Conservation (phyloP, 768 basidiomycete species). For the Termitomyces sp. region DNA sequence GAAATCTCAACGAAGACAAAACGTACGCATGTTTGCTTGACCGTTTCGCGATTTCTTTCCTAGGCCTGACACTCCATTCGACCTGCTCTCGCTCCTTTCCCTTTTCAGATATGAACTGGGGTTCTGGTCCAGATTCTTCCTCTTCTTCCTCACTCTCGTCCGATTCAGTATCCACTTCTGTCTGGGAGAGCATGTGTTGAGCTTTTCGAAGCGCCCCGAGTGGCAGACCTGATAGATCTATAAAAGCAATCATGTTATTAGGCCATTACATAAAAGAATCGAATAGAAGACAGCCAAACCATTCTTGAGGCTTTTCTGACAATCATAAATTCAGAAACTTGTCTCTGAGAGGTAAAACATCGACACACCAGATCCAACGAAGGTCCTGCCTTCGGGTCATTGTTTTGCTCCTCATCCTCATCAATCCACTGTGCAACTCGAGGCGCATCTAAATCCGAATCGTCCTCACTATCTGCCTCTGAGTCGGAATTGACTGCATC, state of each 20-base stretch:
- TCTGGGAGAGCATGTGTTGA: constrained; percentile 51
- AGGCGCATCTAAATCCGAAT: constrained; percentile 50
- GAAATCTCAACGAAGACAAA: not conserved
- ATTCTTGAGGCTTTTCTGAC: constrained; percentile 11
- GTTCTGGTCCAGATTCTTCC: constrained; percentile 9
- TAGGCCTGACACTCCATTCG: constrained; percentile 41
- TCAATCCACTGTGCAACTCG: constrained; percentile 64
- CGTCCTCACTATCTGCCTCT: constrained; percentile 20
- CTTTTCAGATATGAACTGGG: constrained; percentile 1
- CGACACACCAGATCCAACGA: constrained; percentile 28
- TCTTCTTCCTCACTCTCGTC: constrained; percentile 18
- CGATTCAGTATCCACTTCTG: constrained; percentile 31
- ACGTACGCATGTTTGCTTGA: constrained; percentile 86
- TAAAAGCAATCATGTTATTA: not conserved
- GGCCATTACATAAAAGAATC: not conserved
- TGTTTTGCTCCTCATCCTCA: constrained; percentile 41
- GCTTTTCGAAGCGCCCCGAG: constrained; percentile 66
- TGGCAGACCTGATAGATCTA: constrained; percentile 61
- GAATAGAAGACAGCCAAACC: not conserved
- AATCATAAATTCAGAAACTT: not conserved
- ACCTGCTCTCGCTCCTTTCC: constrained; percentile 32
- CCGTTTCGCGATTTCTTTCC: constrained; percentile 56
- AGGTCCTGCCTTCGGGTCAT: constrained; percentile 26
- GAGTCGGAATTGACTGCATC: constrained; percentile 24
- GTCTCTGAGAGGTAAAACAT: constrained; percentile 2